These are phyloP conservation scores for Colletotrichum musicola DNA, from an alignment of 2,329 filamentous ascomycete genomes.

Conservation along the genomic window DNA sequence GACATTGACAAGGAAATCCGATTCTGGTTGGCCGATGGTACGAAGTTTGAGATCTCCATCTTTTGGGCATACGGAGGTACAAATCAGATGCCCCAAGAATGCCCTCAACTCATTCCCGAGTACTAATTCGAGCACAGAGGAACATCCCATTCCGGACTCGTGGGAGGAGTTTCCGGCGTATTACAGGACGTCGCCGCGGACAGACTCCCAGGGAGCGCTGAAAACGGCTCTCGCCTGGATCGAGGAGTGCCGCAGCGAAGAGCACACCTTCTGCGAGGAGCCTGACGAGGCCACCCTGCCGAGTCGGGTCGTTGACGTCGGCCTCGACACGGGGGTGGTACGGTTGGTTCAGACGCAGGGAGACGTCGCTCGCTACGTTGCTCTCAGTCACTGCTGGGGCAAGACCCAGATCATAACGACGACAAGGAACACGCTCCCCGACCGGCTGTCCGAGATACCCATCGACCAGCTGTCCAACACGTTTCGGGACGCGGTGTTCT, in stretches of 20 bases:
- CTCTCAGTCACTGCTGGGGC: conserved; percentile 36
- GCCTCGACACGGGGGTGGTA: neutral
- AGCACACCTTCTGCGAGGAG: neutral
- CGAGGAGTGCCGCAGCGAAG: neutral
- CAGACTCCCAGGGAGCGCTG: neutral
- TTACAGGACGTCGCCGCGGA: conserved; percentile 3
- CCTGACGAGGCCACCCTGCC: neutral
- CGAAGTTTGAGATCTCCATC: conserved; percentile 5
- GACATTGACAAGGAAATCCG: conserved; percentile 7
- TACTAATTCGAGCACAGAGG: neutral
- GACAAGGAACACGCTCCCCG: neutral
- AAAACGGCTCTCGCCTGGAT: neutral
- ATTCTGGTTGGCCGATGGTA: neutral
- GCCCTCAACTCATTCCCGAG: too few species aligned
- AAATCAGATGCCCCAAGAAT: too few species aligned
- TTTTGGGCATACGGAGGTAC: neutral
- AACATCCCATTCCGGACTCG: neutral
- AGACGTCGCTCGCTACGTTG: neutral
- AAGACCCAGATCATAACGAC: conserved; percentile 1
- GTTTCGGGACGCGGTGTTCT: conserved; percentile 29
- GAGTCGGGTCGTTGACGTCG: neutral
- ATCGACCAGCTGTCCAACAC: conserved; percentile 17
- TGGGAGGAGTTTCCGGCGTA: neutral
- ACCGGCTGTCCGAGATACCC: neutral
- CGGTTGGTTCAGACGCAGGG: neutral